phyloP scores from a whole-genome alignment of 108 stramenopile genomes.

The Fistulifera solaris region DNA sequence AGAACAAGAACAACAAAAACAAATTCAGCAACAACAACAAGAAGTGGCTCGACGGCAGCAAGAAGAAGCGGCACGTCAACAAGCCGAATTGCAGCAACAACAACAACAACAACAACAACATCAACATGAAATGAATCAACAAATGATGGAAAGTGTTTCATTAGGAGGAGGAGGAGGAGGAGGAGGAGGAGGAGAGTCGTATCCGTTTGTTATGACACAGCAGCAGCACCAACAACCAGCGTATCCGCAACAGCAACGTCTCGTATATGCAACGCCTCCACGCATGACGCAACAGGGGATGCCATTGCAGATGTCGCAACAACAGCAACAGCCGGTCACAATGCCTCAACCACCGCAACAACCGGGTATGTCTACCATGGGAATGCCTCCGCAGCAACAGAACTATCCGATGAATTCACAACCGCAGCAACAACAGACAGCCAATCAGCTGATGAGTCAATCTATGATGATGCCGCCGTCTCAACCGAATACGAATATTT shows the following conservation, averaged over 20 bases:
- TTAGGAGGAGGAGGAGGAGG: slow-evolving; percentile 11
- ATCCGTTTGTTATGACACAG: slow-evolving; percentile 24
- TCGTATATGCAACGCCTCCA: slow-evolving; percentile 11
- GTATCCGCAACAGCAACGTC: too few species aligned
- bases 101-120: slow-evolving; percentile 16
- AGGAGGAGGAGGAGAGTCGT: slow-evolving; percentile 18
- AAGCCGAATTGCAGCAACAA: slow-evolving; percentile 4
- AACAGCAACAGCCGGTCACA: slow-evolving; percentile 8
- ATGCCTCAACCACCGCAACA: slow-evolving; percentile 11
- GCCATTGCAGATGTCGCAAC: slow-evolving; percentile 11
- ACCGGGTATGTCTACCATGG: slow-evolving; percentile 11
- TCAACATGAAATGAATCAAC: slow-evolving; percentile 9
- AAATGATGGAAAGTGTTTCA: slow-evolving; percentile 11
- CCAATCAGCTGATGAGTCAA: slow-evolving; percentile 6
- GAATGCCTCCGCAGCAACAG: background rate
- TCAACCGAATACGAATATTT: background rate
- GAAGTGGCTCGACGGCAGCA: slow-evolving; percentile 16
- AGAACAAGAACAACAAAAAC: slow-evolving; percentile 6
- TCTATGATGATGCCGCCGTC: background rate
- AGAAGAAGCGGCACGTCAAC: background rate
- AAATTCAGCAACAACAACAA: slow-evolving; percentile 5
- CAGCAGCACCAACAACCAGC: slow-evolving; percentile 26
- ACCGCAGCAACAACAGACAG: slow-evolving; percentile 1
- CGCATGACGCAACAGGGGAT: slow-evolving; percentile 27
- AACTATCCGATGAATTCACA: background rate